Evolutionary conservation across 148 eudicot genomes (phyloP), one percentile per base, ranked within the genome.

Genomic region (Salicornia ramosissima): DNA sequence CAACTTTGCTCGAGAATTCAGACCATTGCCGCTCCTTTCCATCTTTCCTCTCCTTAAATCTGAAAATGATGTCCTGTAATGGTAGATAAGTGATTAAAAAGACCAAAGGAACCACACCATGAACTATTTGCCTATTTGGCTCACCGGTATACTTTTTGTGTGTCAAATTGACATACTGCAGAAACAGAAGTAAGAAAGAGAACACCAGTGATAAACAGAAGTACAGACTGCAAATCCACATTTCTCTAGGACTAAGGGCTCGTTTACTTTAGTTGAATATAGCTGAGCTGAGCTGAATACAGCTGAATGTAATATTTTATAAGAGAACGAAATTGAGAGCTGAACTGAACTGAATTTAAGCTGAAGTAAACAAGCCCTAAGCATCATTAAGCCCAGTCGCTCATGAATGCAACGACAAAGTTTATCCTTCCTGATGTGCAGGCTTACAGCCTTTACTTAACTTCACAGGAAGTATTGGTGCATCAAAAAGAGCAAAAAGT

Each of bases 1-100:
- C 99, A 67, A 95, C 99, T 80, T 95, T 95, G 77, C 77, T 84
- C 52, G 99, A 88, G 68, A 95, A 91, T 46, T 91, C 93, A 26
- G 91, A 87, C 99, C 99, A 94, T 22, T 80, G 70, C 30, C 87
- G 68, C 22, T 63, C 71, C 31, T 79, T 85, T 75, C 84, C 86
- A 22, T 68, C 75, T 69, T 78, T 77, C 80, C 97, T 88, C 84
- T 89, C 99, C 78, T 95, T 91, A 58, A 90, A 95, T 80, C 97
- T 86, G 79, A 73, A 75, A 74, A 95, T 95, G 36, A 95, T 87
- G 74, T 95, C 99, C 96, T 95, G 87, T 45, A 74, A 79, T 61
- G 16, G 60, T 36, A 36, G 52, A 57, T 29, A 74, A 50, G 24
- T 55, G 47, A 45, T 69, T 45, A 68, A 12, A 58, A 40, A 28